Conservation (phyloP, 2,329 filamentous ascomycete species). For the Cytospora leucostoma region DNA sequence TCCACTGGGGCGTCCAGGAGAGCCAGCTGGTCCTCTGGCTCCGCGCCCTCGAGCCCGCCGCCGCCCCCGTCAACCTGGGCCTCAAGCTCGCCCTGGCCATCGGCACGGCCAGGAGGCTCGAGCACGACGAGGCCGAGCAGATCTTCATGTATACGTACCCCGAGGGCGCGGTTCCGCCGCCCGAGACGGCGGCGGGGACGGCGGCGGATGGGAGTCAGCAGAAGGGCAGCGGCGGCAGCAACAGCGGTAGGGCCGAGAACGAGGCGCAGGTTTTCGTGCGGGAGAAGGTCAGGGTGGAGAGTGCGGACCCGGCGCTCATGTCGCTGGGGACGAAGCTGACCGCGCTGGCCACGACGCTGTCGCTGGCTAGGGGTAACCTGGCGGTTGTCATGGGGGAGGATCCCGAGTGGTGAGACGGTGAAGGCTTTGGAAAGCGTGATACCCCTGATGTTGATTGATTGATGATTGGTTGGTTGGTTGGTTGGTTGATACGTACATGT, state of each 20-base stretch:
- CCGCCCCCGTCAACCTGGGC: slow-evolving; percentile 60
- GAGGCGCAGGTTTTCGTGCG: slow-evolving; percentile 77
- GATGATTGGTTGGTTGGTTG: slow-evolving; percentile 25
- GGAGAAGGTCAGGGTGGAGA: slow-evolving; percentile 88
- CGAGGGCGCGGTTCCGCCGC: slow-evolving; percentile 14
- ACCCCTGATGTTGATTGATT: slow-evolving; percentile 16
- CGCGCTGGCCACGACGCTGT: slow-evolving; percentile 73
- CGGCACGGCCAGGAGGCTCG: slow-evolving; percentile 61
- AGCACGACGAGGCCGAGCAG: slow-evolving; percentile 79
- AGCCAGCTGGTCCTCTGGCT: slow-evolving; percentile 69
- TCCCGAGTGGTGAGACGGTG: slow-evolving; percentile 37
- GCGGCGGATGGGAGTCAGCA: neutral
- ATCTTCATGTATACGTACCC: slow-evolving; percentile 62
- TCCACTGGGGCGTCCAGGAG: slow-evolving; percentile 71
- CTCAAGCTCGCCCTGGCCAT: slow-evolving; percentile 72
- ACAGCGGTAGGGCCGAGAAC: slow-evolving; percentile 32
- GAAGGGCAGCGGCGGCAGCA: neutral
- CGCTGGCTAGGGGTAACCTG: slow-evolving; percentile 69
- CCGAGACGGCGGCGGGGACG: slow-evolving; percentile 25
- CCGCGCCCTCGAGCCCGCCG: slow-evolving; percentile 68
- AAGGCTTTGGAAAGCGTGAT: slow-evolving; percentile 10
- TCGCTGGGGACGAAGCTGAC: slow-evolving; percentile 80
- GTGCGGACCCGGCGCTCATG: slow-evolving; percentile 83
- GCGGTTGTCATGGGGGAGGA: slow-evolving; percentile 74
- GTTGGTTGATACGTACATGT: slow-evolving; percentile 4